Conservation (phyloP, 2,329 filamentous ascomycete genomes). For the Fusarium multiceps region DNA sequence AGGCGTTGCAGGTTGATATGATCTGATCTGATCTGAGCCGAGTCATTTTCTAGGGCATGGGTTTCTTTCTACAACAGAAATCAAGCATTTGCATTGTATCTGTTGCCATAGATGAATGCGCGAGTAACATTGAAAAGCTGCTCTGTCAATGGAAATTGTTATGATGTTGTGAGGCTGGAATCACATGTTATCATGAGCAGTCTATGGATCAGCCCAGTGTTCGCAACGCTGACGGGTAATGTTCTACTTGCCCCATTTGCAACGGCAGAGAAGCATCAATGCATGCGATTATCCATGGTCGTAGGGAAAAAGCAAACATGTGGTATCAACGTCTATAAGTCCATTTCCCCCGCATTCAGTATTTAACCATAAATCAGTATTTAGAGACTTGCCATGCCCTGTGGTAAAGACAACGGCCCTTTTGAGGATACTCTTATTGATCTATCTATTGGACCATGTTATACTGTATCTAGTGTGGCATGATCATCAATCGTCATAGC, state of each 20-base stretch:
- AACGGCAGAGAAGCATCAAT: slow-evolving; percentile 3
- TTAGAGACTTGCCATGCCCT: slow-evolving; percentile 9
- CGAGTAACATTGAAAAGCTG: background rate
- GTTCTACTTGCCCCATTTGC: background rate
- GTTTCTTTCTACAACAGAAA: background rate
- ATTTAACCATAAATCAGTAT: slow-evolving; percentile 6
- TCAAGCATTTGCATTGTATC: background rate
- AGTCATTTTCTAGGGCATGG: background rate
- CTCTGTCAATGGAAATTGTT: background rate
- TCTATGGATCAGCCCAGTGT: background rate
- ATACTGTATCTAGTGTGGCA: slow-evolving; percentile 10
- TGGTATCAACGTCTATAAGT: slow-evolving; percentile 18
- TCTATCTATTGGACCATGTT: background rate
- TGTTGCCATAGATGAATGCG: background rate
- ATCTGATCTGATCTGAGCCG: background rate
- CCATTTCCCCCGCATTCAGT: slow-evolving; percentile 22
- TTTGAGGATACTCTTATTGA: background rate
- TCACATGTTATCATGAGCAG: slow-evolving; percentile 15
- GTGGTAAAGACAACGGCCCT: slow-evolving; percentile 5
- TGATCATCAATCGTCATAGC: slow-evolving; percentile 30
- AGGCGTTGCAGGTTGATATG: background rate
- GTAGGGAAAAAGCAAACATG: background rate
- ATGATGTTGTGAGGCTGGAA: slow-evolving; percentile 7
- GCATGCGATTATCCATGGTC: background rate
- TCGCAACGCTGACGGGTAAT: background rate